Percentiles rank a stretch among this genome's conserved stretches.
These are phyloP conservation scores for Meyerozyma elateridarum DNA, from an alignment of 1,139 yeast genomes.

Conservation along the genomic window DNA sequence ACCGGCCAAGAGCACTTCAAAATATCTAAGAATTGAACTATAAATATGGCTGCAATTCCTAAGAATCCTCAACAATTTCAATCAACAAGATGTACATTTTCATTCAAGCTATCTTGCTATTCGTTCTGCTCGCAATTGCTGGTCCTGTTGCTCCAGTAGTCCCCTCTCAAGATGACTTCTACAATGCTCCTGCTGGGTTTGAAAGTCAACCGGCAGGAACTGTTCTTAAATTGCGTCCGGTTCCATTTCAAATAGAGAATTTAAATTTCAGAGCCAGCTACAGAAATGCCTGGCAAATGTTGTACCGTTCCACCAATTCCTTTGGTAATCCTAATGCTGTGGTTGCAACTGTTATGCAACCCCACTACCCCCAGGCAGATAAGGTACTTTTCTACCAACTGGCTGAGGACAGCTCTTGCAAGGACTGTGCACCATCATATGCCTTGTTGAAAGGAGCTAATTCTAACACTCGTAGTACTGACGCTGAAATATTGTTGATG, in stretches of 20 bases:
- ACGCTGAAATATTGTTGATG: slow-evolving; percentile 9
- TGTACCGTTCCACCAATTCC: slow-evolving; percentile 11
- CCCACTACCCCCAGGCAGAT: no score
- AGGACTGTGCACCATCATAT: slow-evolving; percentile 31
- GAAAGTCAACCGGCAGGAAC: slow-evolving; percentile 7
- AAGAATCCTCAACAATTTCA: no score
- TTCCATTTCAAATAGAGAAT: slow-evolving; percentile 9
- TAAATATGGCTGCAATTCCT: no score
- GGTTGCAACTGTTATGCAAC: slow-evolving; percentile 11
- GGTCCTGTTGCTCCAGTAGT: no score
- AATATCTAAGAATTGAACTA: no score
- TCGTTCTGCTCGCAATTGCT: no score
- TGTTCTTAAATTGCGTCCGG: slow-evolving; percentile 7
- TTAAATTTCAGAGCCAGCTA: slow-evolving; percentile 9
- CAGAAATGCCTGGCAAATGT: slow-evolving; percentile 6
- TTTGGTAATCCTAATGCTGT: slow-evolving; percentile 9
- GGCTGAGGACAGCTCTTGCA: slow-evolving; percentile 29
- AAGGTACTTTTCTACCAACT: slow-evolving; percentile 29
- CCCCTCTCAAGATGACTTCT: slow-evolving; percentile 9
- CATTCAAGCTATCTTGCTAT: no score
- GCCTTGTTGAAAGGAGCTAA: slow-evolving; percentile 21
- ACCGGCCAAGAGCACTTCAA: no score
- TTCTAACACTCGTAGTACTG: slow-evolving; percentile 15
- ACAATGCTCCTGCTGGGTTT: slow-evolving; percentile 7
- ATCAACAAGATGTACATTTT: no score